A percentile compares a stretch with the other conserved stretches of the same genome.
Evolutionary conservation across 257 asterid genomes (phyloP).

Genomic region (Plectranthus barbatus): DNA sequence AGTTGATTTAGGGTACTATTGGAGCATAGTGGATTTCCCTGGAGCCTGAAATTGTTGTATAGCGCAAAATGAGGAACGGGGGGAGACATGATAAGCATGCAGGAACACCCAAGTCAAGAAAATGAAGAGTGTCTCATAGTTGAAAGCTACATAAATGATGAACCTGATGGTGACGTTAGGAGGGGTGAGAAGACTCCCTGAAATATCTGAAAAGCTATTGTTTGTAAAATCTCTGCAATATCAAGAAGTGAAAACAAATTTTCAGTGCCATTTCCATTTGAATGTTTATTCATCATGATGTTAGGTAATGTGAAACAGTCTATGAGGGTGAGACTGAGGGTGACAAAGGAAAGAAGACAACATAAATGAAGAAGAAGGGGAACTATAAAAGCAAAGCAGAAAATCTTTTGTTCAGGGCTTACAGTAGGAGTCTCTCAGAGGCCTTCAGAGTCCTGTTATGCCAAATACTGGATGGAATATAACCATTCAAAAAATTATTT

Average conservation of each 20-base stretch:
- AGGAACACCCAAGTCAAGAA: neutral
- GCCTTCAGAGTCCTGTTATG: slow-evolving; percentile 48
- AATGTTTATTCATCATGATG: neutral
- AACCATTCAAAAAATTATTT: slow-evolving; percentile 63
- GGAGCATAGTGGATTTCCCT: slow-evolving; percentile 70
- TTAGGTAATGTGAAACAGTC: neutral
- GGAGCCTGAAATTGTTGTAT: slow-evolving; percentile 46
- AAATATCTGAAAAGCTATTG: slow-evolving; percentile 50
- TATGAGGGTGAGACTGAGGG: neutral
- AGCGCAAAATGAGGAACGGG: neutral
- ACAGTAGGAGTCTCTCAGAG: slow-evolving; percentile 56
- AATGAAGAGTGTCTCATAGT: neutral
- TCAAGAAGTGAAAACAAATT: neutral
- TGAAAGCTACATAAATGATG: slow-evolving; percentile 16
- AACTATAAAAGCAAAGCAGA: neutral
- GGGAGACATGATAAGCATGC: neutral
- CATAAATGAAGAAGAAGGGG: neutral
- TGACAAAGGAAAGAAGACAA: neutral
- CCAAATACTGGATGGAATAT: slow-evolving; percentile 76
- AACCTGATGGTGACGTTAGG: slow-evolving; percentile 67
- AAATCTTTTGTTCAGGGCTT: slow-evolving; percentile 24
- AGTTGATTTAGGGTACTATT: slow-evolving; percentile 26
- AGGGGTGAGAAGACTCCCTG: slow-evolving; percentile 41
- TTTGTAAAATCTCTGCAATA: slow-evolving; percentile 58
- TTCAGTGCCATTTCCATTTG: neutral